A percentile compares a stretch with the other conserved stretches of the same genome.
Evolutionary conservation across 805 yeast genomes (phyloP).

Genomic region (Clavispora fructus): DNA sequence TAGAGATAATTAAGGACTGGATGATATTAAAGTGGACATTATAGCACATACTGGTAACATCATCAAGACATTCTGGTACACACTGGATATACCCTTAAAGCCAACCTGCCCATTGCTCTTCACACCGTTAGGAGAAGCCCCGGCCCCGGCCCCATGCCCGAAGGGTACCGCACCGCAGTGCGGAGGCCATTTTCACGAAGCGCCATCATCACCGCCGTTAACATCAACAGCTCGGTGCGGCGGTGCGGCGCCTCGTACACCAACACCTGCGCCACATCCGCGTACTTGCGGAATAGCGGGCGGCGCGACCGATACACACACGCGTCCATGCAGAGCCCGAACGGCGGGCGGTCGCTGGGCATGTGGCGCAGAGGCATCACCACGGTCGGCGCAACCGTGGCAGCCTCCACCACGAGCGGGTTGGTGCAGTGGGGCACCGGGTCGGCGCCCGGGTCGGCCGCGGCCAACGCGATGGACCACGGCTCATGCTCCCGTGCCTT

Average conservation of each 20-base stretch:
- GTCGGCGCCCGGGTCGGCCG: conserved; percentile 15
- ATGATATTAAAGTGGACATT: too few relatives aligned
- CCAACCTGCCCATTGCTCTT: too few relatives aligned
- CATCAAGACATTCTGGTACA: too few relatives aligned
- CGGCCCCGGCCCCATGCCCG: not conserved
- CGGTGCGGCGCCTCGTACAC: conserved; percentile 26
- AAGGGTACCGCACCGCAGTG: conserved; percentile 10
- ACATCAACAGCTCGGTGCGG: conserved; percentile 23
- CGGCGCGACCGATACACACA: conserved; percentile 16
- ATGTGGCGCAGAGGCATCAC: conserved; percentile 8
- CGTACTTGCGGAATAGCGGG: conserved; percentile 27
- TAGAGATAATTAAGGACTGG: too few relatives aligned
- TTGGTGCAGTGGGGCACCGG: conserved; percentile 28
- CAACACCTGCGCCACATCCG: conserved; percentile 31
- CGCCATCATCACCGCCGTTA: conserved; percentile 25
- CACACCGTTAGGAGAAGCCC: not conserved
- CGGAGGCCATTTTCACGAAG: conserved; percentile 29
- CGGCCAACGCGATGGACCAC: not conserved
- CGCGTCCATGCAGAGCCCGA: conserved; percentile 30
- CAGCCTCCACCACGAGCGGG: conserved; percentile 17
- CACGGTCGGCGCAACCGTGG: not conserved
- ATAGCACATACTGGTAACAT: too few relatives aligned
- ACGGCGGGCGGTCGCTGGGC: conserved; percentile 34
- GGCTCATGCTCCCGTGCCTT: not conserved
- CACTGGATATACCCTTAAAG: too few relatives aligned